phyloP scores from a whole-genome alignment of 163 green algal species.

The Scenedesmus sp. region DNA sequence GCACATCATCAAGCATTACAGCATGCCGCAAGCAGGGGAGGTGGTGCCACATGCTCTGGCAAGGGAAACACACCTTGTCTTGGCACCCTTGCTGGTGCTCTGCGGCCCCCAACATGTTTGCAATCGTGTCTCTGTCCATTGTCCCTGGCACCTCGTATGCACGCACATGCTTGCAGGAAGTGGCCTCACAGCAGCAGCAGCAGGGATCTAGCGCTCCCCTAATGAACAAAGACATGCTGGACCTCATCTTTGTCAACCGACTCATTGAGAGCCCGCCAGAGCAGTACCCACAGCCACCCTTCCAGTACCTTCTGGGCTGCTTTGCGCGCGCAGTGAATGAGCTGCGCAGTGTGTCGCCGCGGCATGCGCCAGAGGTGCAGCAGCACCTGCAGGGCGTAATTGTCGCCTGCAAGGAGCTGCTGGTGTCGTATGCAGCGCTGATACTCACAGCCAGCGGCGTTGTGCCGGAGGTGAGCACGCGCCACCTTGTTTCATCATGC shows the following conservation, averaged over 20 bases:
- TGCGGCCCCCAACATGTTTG: background rate
- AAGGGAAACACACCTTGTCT: background rate
- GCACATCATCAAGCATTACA: background rate
- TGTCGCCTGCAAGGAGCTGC: slow-evolving; percentile 69
- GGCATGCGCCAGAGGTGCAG: slow-evolving; percentile 46
- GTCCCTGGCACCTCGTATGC: background rate
- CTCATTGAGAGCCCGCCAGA: slow-evolving; percentile 76
- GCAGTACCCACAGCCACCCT: slow-evolving; percentile 70
- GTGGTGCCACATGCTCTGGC: background rate
- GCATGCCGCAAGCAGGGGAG: background rate
- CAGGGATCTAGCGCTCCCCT: slow-evolving; percentile 17
- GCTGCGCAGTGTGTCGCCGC: slow-evolving; percentile 52
- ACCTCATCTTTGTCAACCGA: slow-evolving; percentile 79
- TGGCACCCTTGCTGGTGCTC: background rate
- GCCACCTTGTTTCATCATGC: background rate
- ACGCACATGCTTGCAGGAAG: background rate
- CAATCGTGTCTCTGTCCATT: background rate
- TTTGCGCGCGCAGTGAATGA: slow-evolving; percentile 73
- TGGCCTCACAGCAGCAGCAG: slow-evolving; percentile 1
- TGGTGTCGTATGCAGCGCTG: slow-evolving; percentile 80
- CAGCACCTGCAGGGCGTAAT: slow-evolving; percentile 59
- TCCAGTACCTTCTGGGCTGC: slow-evolving; percentile 84
- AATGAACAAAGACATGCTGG: slow-evolving; percentile 68
- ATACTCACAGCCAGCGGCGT: slow-evolving; percentile 79
- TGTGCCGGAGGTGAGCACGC: slow-evolving; percentile 78